phyloP scores from a whole-genome alignment of 495 filamentous ascomycete species.

The Ascodesmis nigricans region DNA sequence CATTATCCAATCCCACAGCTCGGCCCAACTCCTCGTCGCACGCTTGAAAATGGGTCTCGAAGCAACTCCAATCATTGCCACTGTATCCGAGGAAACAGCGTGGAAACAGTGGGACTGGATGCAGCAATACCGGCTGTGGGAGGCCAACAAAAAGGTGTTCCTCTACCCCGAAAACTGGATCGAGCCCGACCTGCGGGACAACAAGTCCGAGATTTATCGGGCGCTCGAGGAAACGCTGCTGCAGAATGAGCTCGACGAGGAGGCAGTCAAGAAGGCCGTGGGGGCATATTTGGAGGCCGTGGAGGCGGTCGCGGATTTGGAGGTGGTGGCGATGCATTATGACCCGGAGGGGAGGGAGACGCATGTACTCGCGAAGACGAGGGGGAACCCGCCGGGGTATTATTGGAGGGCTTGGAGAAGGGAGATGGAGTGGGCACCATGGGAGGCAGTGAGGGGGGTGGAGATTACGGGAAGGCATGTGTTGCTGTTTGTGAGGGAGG shows the following conservation, averaged over 20 bases:
- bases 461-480: too few species aligned
- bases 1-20: too few species aligned
- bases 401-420: too few species aligned
- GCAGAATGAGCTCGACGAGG: conserved; percentile 11
- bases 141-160: conserved; percentile 25
- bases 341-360: not conserved
- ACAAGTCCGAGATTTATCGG: conserved; percentile 22
- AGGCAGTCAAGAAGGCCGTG: conserved; percentile 1
- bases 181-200: conserved; percentile 23
- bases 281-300: conserved; percentile 8
- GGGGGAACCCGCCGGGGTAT: too few species aligned
- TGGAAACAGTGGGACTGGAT: conserved; percentile 18
- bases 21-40: too few species aligned
- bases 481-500: too few species aligned
- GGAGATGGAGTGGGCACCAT: too few species aligned
- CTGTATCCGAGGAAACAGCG: too few species aligned
- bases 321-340: conserved; percentile 1
- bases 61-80: too few species aligned
- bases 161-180: conserved; percentile 27
- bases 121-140: conserved; percentile 18
- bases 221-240: conserved; percentile 22
- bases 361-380: conserved; percentile 5
- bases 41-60: too few species aligned
- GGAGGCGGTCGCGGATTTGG: conserved; percentile 9
- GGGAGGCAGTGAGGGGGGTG: too few species aligned